Conservation (phyloP, 805 yeast genomes). For the Phaffomyces opuntiae region DNA sequence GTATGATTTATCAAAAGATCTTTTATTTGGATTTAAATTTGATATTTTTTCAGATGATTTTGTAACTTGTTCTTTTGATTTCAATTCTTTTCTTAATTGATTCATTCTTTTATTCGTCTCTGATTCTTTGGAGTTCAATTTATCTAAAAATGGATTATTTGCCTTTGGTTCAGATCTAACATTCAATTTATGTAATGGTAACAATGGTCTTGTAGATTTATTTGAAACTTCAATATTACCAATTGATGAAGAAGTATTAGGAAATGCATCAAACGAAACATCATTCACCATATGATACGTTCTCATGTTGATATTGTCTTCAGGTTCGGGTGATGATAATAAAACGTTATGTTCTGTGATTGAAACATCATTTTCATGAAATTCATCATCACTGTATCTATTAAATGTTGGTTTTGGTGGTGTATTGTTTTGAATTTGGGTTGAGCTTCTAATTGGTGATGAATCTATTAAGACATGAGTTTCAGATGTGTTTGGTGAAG, state of each 20-base stretch:
- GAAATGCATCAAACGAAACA: background rate
- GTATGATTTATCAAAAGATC: background rate
- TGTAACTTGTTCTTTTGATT: background rate
- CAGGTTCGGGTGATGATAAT: constrained; percentile 3
- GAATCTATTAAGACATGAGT: background rate
- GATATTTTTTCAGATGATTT: background rate
- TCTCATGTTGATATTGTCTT: background rate
- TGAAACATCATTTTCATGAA: background rate
- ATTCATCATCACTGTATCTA: background rate
- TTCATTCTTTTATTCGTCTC: background rate
- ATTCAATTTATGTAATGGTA: background rate
- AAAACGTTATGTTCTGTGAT: background rate
- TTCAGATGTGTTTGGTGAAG: background rate
- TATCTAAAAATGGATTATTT: background rate
- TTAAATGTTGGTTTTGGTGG: no score
- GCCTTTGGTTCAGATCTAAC: background rate
- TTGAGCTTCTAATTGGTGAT: background rate
- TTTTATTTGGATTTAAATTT: no score
- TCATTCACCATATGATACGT: background rate
- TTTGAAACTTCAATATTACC: background rate
- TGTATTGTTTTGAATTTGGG: background rate
- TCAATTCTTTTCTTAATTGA: background rate
- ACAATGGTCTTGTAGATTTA: background rate
- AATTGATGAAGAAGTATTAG: constrained; percentile 1
- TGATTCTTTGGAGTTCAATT: background rate